phyloP scores from a whole-genome alignment of 108 stramenopile genomes.

The Poteriospumella lacustris region DNA sequence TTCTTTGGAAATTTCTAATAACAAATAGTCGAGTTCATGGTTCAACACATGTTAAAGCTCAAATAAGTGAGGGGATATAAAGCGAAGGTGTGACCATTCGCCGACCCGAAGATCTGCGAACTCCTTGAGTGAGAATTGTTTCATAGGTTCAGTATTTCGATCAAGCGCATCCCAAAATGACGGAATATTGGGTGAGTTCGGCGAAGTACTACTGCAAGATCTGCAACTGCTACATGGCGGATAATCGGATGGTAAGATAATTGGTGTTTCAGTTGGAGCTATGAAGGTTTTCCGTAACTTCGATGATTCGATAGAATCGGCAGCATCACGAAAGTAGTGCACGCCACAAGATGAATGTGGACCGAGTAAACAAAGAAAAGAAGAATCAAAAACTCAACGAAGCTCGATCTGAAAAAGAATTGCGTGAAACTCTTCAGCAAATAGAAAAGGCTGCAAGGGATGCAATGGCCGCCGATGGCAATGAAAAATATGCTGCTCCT shows the following conservation, averaged over 20 bases:
- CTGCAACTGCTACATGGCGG: conserved; percentile 17
- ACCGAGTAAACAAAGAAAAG: neutral
- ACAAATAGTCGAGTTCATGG: too few species aligned
- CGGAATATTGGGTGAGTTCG: conserved; percentile 24
- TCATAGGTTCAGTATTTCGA: too few species aligned
- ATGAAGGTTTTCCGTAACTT: neutral
- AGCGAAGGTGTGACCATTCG: too few species aligned
- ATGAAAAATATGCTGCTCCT: neutral
- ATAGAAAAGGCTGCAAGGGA: neutral
- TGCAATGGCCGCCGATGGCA: neutral
- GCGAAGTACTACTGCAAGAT: conserved; percentile 18
- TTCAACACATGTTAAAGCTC: too few species aligned
- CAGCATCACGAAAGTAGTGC: conserved; percentile 15
- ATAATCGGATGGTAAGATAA: conserved; percentile 12
- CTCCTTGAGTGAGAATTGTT: too few species aligned
- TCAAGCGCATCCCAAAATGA: too few species aligned
- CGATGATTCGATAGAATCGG: neutral
- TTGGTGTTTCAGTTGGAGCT: neutral
- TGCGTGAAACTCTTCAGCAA: neutral
- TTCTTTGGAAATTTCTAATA: too few species aligned
- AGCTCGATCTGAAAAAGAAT: conserved; percentile 9
- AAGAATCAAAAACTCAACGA: conserved; percentile 10
- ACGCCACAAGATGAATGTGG: conserved; percentile 14
- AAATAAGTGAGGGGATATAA: too few species aligned
- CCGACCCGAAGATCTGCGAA: too few species aligned